Conservation (phyloP, 768 basidiomycete species). For the Xanthoconium stramineum region DNA sequence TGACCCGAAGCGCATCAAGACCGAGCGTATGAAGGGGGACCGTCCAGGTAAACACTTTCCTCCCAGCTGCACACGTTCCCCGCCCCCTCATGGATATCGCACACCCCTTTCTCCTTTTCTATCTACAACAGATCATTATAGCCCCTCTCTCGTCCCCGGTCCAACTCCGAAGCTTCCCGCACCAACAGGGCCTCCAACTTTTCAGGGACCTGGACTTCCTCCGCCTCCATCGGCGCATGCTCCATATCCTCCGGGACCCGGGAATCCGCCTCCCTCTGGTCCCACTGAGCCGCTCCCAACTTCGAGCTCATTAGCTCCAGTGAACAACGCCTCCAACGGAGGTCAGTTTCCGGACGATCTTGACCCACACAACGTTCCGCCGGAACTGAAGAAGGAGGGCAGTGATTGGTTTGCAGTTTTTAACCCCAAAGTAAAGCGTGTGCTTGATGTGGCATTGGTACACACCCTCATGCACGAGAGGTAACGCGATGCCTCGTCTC, state of each 20-base stretch:
- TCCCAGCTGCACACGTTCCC: conserved; percentile 26
- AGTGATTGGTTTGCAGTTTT: conserved; percentile 88
- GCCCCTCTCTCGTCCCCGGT: conserved; percentile 36
- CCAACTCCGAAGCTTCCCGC: conserved; percentile 37
- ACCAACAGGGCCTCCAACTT: conserved; percentile 29
- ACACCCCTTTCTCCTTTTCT: conserved; percentile 22
- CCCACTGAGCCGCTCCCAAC: conserved; percentile 24
- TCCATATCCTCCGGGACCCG: conserved; percentile 32
- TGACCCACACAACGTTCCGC: conserved; percentile 32
- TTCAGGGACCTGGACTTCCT: conserved; percentile 36
- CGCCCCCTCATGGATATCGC: conserved; percentile 33
- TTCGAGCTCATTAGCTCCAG: conserved; percentile 24
- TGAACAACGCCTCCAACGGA: conserved; percentile 27
- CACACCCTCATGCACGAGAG: conserved; percentile 92
- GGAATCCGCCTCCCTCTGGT: conserved; percentile 31
- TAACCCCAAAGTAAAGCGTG: conserved; percentile 75
- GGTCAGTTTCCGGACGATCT: conserved; percentile 35
- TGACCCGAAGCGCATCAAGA: conserved; percentile 62
- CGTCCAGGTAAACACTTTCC: conserved; percentile 38
- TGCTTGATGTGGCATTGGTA: conserved; percentile 74
- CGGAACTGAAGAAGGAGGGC: conserved; percentile 56
- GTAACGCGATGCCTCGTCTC: conserved; percentile 37
- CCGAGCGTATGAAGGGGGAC: conserved; percentile 45
- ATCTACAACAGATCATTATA: conserved; percentile 33
- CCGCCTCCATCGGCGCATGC: conserved; percentile 32